Conservation (phyloP, 208 protist genomes). For the Wallacemonas rigidus region DNA sequence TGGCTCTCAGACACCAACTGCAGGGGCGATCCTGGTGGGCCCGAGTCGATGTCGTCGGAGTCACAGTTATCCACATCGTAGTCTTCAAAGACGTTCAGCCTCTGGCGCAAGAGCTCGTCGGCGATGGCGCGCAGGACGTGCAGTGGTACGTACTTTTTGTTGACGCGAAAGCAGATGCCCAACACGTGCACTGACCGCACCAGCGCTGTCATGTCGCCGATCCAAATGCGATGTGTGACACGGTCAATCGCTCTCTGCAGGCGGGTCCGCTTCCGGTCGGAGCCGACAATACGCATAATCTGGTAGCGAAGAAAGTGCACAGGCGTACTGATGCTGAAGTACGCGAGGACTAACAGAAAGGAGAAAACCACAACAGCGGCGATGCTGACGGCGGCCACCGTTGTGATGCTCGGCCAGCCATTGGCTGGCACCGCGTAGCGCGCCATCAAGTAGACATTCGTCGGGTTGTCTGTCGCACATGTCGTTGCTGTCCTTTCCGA, state of each 20-base stretch:
- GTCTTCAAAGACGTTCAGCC: slow-evolving; percentile 12
- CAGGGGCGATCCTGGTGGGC: not conserved
- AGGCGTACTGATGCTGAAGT: slow-evolving; percentile 77
- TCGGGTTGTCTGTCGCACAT: slow-evolving; percentile 57
- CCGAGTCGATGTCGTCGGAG: slow-evolving; percentile 15
- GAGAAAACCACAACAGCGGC: slow-evolving; percentile 57
- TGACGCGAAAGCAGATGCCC: slow-evolving; percentile 70
- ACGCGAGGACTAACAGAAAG: slow-evolving; percentile 51
- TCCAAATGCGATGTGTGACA: slow-evolving; percentile 56
- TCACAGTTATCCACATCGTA: slow-evolving; percentile 6
- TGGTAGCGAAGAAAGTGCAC: slow-evolving; percentile 65
- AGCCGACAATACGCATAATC: slow-evolving; percentile 52
- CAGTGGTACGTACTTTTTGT: slow-evolving; percentile 88
- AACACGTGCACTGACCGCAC: slow-evolving; percentile 66
- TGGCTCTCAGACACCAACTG: not conserved
- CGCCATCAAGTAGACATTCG: slow-evolving; percentile 62
- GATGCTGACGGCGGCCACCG: slow-evolving; percentile 50
- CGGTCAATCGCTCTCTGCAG: slow-evolving; percentile 35
- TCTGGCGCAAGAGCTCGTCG: slow-evolving; percentile 34
- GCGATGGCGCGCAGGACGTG: slow-evolving; percentile 73
- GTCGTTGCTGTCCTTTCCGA: slow-evolving; percentile 17
- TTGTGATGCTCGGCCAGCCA: slow-evolving; percentile 28
- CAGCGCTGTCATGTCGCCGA: slow-evolving; percentile 70
- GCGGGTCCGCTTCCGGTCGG: slow-evolving; percentile 25
- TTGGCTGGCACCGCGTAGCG: slow-evolving; percentile 26